Conservation (phyloP, 1,284 basidiomycete species). For the Anthracocystis setariae region DNA sequence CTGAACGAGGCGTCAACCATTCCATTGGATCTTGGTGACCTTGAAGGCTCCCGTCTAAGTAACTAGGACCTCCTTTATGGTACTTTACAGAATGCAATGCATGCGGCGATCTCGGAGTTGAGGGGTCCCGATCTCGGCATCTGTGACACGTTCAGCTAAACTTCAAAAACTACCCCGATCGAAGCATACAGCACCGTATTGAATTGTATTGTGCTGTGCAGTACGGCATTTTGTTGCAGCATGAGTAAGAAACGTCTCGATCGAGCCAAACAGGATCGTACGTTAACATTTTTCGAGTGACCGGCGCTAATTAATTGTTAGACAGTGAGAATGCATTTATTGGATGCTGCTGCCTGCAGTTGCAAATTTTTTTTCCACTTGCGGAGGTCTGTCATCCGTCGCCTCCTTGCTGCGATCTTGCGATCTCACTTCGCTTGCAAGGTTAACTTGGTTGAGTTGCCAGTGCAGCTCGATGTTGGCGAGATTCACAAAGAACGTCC, state of each 20-base stretch:
- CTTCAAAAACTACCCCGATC: slow-evolving; percentile 1
- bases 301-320: too few relatives aligned
- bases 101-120: background rate
- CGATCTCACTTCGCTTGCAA: background rate
- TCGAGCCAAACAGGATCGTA: too few relatives aligned
- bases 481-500: slow-evolving; percentile 4
- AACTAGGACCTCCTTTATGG: too few relatives aligned
- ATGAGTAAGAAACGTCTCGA: too few relatives aligned
- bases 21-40: background rate
- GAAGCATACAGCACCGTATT: slow-evolving; percentile 3
- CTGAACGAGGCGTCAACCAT: slow-evolving; percentile 2
- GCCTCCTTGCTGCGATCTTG: slow-evolving; percentile 8
- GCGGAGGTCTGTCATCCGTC: slow-evolving; percentile 3
- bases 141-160: slow-evolving; percentile 6
- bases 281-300: too few relatives aligned
- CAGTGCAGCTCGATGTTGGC: background rate
- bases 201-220: too few relatives aligned
- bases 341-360: background rate
- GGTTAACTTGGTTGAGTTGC: too few relatives aligned
- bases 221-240: too few relatives aligned
- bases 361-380: background rate
- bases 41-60: background rate
- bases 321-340: too few relatives aligned
- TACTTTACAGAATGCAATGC: background rate
- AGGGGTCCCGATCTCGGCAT: slow-evolving; percentile 1